Evolutionary conservation across 176 grass and related monocot species (phyloP).

Genomic region (Melocanna baccifera): DNA sequence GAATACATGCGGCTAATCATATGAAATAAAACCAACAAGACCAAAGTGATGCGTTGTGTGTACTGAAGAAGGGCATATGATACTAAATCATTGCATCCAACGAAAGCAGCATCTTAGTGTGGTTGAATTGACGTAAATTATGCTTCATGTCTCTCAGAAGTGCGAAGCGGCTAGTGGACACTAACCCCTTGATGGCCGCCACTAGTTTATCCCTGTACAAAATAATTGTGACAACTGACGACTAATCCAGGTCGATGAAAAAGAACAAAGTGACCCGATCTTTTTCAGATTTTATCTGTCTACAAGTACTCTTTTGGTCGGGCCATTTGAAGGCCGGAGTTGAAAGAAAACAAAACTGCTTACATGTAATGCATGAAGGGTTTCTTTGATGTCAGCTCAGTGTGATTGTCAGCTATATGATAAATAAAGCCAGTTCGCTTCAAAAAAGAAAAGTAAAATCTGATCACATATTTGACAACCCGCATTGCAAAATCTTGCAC

Average conservation of each 20-base stretch:
- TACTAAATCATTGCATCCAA: constrained; percentile 6
- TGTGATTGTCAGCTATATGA: constrained; percentile 18
- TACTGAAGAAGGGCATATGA: not conserved
- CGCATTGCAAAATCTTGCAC: not conserved
- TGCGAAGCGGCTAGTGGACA: constrained; percentile 3
- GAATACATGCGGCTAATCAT: not conserved
- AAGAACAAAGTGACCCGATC: constrained; percentile 5
- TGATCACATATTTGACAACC: constrained; percentile 7
- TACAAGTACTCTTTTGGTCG: constrained; percentile 10
- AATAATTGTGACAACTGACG: constrained; percentile 12
- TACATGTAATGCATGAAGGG: constrained; percentile 22
- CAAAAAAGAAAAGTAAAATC: constrained; percentile 1
- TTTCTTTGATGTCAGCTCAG: constrained; percentile 25
- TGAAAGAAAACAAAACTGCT: constrained; percentile 31
- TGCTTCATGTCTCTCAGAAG: not conserved
- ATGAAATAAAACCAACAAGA: not conserved
- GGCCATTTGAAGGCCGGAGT: not conserved
- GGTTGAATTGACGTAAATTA: not conserved
- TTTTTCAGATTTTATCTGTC: not conserved
- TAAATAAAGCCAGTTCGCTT: not conserved
- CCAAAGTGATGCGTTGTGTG: not conserved
- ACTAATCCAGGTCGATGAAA: not conserved
- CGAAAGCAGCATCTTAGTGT: not conserved
- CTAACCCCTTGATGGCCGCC: not conserved
- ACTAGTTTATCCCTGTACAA: not conserved